Evolutionary conservation across 768 basidiomycete genomes (phyloP).

Genomic region (Trametes meyenii): DNA sequence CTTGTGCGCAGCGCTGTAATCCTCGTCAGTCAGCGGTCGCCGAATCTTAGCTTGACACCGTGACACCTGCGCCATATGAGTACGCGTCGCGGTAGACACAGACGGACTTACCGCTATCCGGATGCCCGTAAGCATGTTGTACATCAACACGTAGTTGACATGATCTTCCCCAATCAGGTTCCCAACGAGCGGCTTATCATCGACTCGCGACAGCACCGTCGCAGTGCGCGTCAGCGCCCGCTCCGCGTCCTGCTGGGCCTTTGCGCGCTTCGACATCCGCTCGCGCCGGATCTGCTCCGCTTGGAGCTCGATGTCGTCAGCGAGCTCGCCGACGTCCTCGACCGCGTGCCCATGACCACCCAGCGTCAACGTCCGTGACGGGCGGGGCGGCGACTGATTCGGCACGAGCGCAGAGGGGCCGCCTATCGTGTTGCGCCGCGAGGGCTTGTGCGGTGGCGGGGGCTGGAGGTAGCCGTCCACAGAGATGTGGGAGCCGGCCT

Average conservation of each 20-base stretch:
- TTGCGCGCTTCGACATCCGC: constrained; percentile 70
- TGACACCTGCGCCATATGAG: constrained; percentile 64
- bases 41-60: constrained; percentile 95
- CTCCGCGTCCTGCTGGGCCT: constrained; percentile 64
- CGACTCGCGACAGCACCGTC: constrained; percentile 29
- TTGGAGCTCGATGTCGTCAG: constrained; percentile 83
- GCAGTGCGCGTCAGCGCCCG: constrained; percentile 45
- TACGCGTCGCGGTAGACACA: neutral
- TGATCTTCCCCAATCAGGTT: constrained; percentile 98
- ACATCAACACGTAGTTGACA: constrained; percentile 99
- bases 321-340: constrained; percentile 57
- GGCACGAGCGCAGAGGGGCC: constrained; percentile 34
- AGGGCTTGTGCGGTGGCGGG: constrained; percentile 42
- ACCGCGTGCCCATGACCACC: constrained; percentile 20
- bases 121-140: constrained; percentile 99
- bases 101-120: constrained; percentile 76
- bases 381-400: constrained; percentile 22
- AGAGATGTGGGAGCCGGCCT: constrained; percentile 33
- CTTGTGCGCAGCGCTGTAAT: constrained; percentile 89
- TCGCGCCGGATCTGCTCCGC: constrained; percentile 87
- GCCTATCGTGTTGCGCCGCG: constrained; percentile 74
- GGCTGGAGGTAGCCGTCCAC: constrained; percentile 59
- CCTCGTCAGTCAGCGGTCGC: constrained; percentile 79
- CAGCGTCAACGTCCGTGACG: constrained; percentile 27
- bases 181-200: constrained; percentile 72